Evolutionary conservation across 1,139 yeast genomes (phyloP), one percentile per base, ranked within the genome.

Genomic region (Suhomyces bolitotheri): DNA sequence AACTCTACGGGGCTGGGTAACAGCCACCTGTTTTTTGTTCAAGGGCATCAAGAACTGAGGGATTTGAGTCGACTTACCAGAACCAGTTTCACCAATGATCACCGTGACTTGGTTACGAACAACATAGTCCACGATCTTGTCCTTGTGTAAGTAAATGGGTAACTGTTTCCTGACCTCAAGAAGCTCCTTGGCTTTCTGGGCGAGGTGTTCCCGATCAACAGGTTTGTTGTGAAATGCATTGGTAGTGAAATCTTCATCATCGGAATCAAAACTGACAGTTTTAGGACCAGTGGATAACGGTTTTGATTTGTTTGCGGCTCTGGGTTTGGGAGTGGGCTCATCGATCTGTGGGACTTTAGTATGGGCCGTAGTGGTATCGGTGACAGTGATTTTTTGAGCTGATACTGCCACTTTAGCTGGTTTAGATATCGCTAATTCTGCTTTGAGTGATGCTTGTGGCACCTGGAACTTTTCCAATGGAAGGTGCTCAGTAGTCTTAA

Each of bases 41-140:
- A 60, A 50, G 0, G 74, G 72, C 64, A 82, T 71, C 23, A 92
- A 60, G 51, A 92, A 88, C 53, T 92, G 98, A 0, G 98, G 98
- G 17, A 92, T 86, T 62, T 92, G 98, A 0, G 98, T 92, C 4
- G 98, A 92, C 57, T 92, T 92, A 66, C 98, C 98, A 6, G 96
- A 88, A 60, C 98, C 98, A 0, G 98, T 92, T 50, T 92, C 97
- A 60, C 98, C 98, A 54, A 92, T 84, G 9, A 92, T 69, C 4
- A 92, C 79, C 0, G 90, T 80, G 4, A 88, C 95, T 43, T 75
- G 81, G 49, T 82, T 76, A 8, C 64, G 47, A 8, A 59, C 41
- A 3, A 92, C 58, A 45, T 80, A 77, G 10, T 73, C 64, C 41
- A 84, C 53, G 16, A 92, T 76, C 37, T 77, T 75, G 29, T 76